Percentiles rank a stretch among this genome's conserved stretches.
Conservation (phyloP, 2,329 filamentous ascomycete species). For the Coniochaeta ligniaria region DNA sequence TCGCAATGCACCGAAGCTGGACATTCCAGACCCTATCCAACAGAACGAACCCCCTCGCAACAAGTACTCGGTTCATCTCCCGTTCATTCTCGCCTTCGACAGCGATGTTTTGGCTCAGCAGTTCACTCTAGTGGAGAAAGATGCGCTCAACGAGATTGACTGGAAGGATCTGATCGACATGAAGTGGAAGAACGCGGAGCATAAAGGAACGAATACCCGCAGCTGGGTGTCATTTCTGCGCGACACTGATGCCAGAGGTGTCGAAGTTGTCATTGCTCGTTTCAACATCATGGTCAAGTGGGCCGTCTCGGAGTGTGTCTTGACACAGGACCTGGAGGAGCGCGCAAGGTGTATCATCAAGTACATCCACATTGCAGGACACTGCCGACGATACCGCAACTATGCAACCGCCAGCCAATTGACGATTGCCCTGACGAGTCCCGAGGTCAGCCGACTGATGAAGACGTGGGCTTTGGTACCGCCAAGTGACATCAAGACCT, state of each 20-base stretch:
- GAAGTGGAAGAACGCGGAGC: conserved; percentile 66
- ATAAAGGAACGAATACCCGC: conserved; percentile 46
- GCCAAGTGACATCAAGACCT: conserved; percentile 53
- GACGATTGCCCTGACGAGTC: conserved; percentile 67
- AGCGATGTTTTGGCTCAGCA: conserved; percentile 74
- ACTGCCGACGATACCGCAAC: conserved; percentile 70
- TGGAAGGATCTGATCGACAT: conserved; percentile 84
- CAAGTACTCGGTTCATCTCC: conserved; percentile 55
- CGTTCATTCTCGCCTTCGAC: conserved; percentile 75
- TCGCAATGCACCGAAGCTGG: conserved; percentile 23
- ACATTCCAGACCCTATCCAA: conserved; percentile 14
- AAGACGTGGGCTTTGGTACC: conserved; percentile 69
- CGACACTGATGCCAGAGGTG: conserved; percentile 63
- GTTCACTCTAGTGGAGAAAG: conserved; percentile 80
- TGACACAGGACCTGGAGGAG: conserved; percentile 66
- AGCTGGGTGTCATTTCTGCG: conserved; percentile 80
- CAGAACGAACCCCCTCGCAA: conserved; percentile 15
- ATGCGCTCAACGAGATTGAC: conserved; percentile 78
- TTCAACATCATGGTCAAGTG: conserved; percentile 89
- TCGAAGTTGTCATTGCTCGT: conserved; percentile 77
- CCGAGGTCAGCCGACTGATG: conserved; percentile 60
- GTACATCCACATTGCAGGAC: conserved; percentile 71
- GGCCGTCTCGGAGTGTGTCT: conserved; percentile 71
- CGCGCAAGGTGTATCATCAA: conserved; percentile 72
- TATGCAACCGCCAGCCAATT: conserved; percentile 81